These are phyloP conservation scores for Neurospora africana DNA, from an alignment of 495 filamentous ascomycete species.

Conservation along the genomic window DNA sequence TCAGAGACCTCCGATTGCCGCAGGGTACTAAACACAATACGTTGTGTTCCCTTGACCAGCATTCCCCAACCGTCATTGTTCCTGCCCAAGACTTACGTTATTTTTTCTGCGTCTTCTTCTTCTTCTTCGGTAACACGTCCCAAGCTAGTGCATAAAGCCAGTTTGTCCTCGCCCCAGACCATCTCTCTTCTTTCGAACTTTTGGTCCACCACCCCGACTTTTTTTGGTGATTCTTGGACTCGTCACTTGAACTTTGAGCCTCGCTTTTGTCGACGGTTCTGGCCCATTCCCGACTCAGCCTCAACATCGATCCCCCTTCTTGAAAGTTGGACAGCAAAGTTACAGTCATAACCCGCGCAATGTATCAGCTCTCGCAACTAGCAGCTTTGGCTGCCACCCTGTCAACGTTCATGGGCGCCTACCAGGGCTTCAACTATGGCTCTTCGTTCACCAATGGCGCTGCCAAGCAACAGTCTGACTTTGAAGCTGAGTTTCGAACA, in stretches of 20 bases:
- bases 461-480: constrained; percentile 54
- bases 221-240: background rate
- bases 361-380: constrained; percentile 18
- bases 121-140: background rate
- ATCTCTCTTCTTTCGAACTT: background rate
- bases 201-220: background rate
- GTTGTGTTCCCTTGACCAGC: background rate
- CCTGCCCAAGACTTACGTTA: background rate
- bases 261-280: background rate
- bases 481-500: constrained; percentile 56
- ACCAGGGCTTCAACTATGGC: constrained; percentile 80
- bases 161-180: background rate
- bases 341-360: constrained; percentile 8
- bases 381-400: constrained; percentile 23
- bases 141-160: background rate
- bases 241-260: background rate
- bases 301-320: background rate
- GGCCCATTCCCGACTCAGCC: background rate
- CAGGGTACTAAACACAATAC: background rate
- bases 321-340: background rate
- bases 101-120: background rate
- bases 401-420: constrained; percentile 24
- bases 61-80: background rate
- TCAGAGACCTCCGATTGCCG: background rate
- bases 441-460: constrained; percentile 49